Base-by-base conservation (phyloP, 1,139 yeast genomes). In the Meyerozyma elateridarum region DNA sequence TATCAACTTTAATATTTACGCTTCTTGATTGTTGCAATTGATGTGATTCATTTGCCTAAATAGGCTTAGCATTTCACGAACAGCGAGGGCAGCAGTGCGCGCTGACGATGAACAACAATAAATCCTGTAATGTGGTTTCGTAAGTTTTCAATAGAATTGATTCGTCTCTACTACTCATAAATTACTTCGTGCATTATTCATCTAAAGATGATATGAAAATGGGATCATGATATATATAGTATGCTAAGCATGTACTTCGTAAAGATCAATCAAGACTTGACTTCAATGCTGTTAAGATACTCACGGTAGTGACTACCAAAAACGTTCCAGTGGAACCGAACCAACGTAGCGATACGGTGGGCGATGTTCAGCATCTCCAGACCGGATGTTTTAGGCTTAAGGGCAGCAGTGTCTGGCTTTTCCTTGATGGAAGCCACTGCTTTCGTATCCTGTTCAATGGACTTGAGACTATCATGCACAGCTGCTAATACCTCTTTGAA, bases 271-370 rank as follows among this genome's bases (percentile, higher is more conserved):
- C 27, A 25, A 13, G 26, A 16, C 29, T 15, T 30, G 15, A 22
- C 3, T 25, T 34, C 25, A 17, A 25, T 25, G 22, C 28, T 34
- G 29, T 40, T 40, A 22, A 49, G 36, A 36, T 48, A 49, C 30
- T 59, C 64, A 19, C 52, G 47, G 40, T 76, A 76, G 52, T 72
- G 70, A 24, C 59, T 64, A 15, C 79, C 81, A 56, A 80, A 80
- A n/a, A 81, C 88, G 40, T 66, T 74, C 82, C 85, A 79, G 55
- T 82, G 88, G 60, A 82, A 81, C 36, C 76, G 77, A 31, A 73
- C 73, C 41, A 82, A 60, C 11, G 80, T 74, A 21, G 76, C 63
- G 36, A 79, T 62, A 43, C 82, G 61, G 35, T 62, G 63, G 19
- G 75, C 68, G 33, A 79, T 68, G 36, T 66, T 66, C 34, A 61